Percentiles rank a stretch among this genome's conserved stretches.
These are phyloP conservation scores for Eremochloa ophiuroides DNA, from an alignment of 176 grass and related monocot species.

Conservation along the genomic window DNA sequence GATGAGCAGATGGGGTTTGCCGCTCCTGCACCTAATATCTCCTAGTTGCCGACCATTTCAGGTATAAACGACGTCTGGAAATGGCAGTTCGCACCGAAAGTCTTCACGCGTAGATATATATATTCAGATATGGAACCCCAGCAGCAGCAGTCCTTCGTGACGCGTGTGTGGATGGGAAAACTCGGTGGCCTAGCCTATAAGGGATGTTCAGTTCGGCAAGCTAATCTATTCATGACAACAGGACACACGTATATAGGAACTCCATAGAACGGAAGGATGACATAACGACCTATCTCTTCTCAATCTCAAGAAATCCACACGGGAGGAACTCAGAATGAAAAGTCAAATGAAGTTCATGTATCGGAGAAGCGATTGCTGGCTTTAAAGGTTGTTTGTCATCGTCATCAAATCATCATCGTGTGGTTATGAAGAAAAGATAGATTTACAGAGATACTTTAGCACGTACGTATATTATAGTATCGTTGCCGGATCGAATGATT, in stretches of 20 bases:
- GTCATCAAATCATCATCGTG: too few species aligned
- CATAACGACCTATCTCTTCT: not conserved
- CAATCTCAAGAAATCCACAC: not conserved
- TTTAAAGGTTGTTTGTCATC: not conserved
- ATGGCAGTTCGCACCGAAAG: not conserved
- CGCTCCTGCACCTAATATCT: not conserved
- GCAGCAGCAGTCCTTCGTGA: not conserved
- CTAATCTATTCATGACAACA: conserved; percentile 27
- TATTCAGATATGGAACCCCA: conserved; percentile 9
- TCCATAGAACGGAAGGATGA: not conserved
- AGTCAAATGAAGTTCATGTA: not conserved
- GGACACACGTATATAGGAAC: not conserved
- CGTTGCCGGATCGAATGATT: not conserved
- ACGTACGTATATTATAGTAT: not conserved
- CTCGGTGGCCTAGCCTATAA: not conserved
- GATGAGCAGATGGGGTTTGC: not conserved
- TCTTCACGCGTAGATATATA: not conserved
- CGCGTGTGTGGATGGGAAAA: not conserved
- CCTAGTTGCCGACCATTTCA: conserved; percentile 3
- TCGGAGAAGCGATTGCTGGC: not conserved
- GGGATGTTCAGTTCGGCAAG: conserved; percentile 27
- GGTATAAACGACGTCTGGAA: not conserved
- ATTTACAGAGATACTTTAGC: not conserved
- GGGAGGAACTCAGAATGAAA: not conserved
- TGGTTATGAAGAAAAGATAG: not conserved